Base-by-base conservation (phyloP, 805 yeast genomes). In the Kurtzmaniella cleridarum region DNA sequence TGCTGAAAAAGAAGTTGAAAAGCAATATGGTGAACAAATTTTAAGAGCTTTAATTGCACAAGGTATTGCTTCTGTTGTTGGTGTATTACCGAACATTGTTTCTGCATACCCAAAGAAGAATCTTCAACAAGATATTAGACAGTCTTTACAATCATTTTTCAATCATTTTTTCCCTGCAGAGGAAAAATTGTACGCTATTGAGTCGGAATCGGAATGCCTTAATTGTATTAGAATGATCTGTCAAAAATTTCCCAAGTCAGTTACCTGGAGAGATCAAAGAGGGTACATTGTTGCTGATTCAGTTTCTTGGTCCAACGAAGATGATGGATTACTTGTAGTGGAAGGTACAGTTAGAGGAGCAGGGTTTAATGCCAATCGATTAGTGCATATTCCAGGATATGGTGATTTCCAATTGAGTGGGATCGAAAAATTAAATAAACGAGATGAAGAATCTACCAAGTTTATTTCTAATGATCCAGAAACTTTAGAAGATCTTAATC, bases 231-330 rank as follows among this genome's bases (percentile, higher is more conserved):
- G 98, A 58, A 68, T 71, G 3, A 52, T 93, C 18, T 84, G 96
- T 54, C 97, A 91, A 53, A 85, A 81, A 62, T 77, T 81, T 51
- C 98, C 98, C 20, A 81, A 80, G 54, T 78, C 86, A 1, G 70
- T 95, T 34, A 77, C 76, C 17, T 93, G 98, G 98, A 81, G 98
- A 64, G 97, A 91, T 50, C 64, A 80, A n/a, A 73, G 98, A 55
- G 91, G 96, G 6, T 93, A 89, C 64, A 38, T 93, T 38, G 73
- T 93, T 8, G 90, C 95, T 1, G 95, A 89, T 48, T 53, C 61
- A 3, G 69, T 84, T 1, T 48, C 57, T 16, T 75, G 75, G 69
- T 51, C 61, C 3, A 41, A 47, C 9, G 50, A 65, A 23, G 31
- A 41, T 14, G 62, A 61, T 24, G 71, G 71, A 3, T 45, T 54